Percentiles rank a stretch among this genome's conserved stretches.
Evolutionary conservation across 331 rosid species (phyloP).

Genomic region (Rhamnella rubrinervis): DNA sequence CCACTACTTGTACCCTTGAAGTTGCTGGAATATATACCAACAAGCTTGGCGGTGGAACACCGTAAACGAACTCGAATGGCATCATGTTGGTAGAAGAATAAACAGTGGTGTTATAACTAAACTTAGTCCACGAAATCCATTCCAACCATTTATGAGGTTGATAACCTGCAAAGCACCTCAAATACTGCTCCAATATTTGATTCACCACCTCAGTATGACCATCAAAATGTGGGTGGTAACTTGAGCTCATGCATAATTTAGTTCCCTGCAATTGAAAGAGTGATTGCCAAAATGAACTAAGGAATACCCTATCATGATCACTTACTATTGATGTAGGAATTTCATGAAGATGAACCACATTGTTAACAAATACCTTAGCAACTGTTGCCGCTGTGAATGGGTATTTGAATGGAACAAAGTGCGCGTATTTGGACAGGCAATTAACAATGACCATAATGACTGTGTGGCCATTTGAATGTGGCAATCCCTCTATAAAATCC

Average conservation of each 20-base stretch:
- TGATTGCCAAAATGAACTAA: background rate
- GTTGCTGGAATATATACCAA: background rate
- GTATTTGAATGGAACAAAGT: background rate
- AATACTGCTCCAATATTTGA: background rate
- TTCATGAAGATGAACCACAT: background rate
- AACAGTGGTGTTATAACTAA: background rate
- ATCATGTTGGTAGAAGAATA: background rate
- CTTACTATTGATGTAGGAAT: background rate
- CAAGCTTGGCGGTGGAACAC: no score
- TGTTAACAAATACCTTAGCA: background rate
- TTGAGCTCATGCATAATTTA: background rate
- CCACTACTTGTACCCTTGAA: background rate
- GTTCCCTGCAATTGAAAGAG: background rate
- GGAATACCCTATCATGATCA: background rate
- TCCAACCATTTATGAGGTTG: background rate
- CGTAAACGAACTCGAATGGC: background rate
- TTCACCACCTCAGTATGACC: no score
- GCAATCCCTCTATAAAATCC: background rate
- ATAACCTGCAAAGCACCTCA: background rate
- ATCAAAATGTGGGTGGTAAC: no score
- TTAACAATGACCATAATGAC: background rate
- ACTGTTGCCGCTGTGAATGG: background rate
- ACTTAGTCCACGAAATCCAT: background rate
- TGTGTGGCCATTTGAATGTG: background rate
- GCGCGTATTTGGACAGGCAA: background rate